Percentiles rank a stretch among this genome's conserved stretches.
Evolutionary conservation across 1,284 basidiomycete species (phyloP).

Genomic region (Fomitopsis pinicola): DNA sequence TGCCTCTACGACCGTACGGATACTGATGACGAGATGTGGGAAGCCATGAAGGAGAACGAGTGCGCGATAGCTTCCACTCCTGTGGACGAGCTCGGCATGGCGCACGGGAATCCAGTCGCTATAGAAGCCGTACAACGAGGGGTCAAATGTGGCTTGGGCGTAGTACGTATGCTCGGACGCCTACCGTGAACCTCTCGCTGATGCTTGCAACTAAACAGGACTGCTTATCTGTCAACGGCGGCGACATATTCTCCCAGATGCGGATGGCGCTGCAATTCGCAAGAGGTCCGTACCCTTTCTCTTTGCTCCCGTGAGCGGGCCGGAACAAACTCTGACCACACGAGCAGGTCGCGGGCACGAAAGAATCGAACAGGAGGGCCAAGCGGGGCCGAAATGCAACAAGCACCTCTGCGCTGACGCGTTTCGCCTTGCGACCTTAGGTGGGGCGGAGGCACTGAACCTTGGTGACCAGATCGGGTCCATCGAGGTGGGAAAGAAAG

Average conservation of each 20-base stretch:
- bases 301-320: neutral
- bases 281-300: constrained; percentile 15
- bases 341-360: constrained; percentile 22
- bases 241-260: constrained; percentile 33
- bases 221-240: constrained; percentile 25
- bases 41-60: constrained; percentile 25
- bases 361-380: constrained; percentile 14
- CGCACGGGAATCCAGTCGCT: constrained; percentile 28
- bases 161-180: neutral
- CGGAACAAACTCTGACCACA: neutral
- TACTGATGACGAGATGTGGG: constrained; percentile 29
- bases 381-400: constrained; percentile 21
- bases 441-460: constrained; percentile 29
- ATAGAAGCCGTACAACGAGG: constrained; percentile 28
- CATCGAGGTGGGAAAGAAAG: constrained; percentile 31
- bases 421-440: constrained; percentile 30
- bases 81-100: constrained; percentile 32
- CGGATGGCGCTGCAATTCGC: constrained; percentile 27
- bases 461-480: constrained; percentile 25
- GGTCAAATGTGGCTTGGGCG: constrained; percentile 25
- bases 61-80: constrained; percentile 29
- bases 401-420: constrained; percentile 25
- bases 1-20: constrained; percentile 21
- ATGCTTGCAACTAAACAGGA: constrained; percentile 16
- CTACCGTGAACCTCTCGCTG: neutral